These are phyloP conservation scores for Liriodendron chinense DNA, from an alignment of 164 flowering plant genomes.

Conservation along the genomic window DNA sequence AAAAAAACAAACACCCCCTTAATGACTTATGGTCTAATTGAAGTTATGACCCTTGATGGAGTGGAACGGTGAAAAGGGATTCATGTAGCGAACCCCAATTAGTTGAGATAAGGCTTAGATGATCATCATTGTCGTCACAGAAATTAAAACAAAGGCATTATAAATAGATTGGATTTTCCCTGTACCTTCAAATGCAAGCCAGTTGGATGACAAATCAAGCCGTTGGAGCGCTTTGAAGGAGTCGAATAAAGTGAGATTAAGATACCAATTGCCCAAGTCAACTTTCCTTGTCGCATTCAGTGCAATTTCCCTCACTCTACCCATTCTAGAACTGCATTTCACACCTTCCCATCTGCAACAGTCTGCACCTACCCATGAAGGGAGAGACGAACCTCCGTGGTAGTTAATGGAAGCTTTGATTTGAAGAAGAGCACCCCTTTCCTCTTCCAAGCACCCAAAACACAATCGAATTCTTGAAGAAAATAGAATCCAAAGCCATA, in stretches of 20 bases:
- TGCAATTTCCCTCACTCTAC: neutral
- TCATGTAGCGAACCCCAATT: too few species aligned
- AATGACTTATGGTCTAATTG: too few species aligned
- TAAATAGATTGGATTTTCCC: neutral
- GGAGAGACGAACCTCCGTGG: neutral
- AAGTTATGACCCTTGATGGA: too few species aligned
- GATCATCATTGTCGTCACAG: neutral
- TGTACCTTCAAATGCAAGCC: constrained; percentile 3
- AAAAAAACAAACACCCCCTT: too few species aligned
- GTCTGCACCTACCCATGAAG: neutral
- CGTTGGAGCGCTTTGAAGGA: constrained; percentile 3
- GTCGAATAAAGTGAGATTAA: neutral
- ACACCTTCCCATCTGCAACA: constrained; percentile 1
- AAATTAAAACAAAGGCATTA: neutral
- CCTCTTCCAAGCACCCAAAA: neutral
- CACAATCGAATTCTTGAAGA: neutral
- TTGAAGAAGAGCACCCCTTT: neutral
- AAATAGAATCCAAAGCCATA: neutral
- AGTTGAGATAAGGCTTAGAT: too few species aligned
- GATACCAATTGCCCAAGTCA: neutral
- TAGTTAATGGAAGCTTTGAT: neutral
- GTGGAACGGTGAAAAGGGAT: too few species aligned
- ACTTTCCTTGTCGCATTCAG: neutral
- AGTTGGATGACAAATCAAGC: neutral
- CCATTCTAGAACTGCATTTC: neutral